Base-by-base conservation (phyloP, 345 rosid genomes). In the Anastatica hierochuntica region DNA sequence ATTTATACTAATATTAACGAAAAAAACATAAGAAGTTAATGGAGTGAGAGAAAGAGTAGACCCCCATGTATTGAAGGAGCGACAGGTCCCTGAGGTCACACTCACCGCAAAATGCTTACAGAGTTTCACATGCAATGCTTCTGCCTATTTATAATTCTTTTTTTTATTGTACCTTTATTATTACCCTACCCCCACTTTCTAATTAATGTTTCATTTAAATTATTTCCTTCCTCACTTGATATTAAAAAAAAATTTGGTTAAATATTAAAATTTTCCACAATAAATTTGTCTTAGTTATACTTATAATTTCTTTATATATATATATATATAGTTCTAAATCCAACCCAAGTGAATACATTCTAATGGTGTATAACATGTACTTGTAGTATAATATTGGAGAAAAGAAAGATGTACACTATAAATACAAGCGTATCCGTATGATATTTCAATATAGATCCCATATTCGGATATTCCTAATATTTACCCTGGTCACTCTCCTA, bases 81-180 rank as follows among this genome's bases (percentile, higher is more conserved):
- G 50, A 64, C 62, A 56, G 56, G 69, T 64, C 38, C 69, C n/a
- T 56, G 62, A 56, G 57, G 57, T 36, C 50, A 48, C 62, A 56
- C 42, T 48, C 69, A 56, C 69, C 69, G 57, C 57, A 64, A 39
- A 38, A 38, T 64, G 50, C 50, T 64, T 55, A 21, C 62, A 64
- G 62, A 40, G 56, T 55, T 42, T 64, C 68, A 64, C 68, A 64
- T 64, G 68, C 62, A 55, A 21, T 64, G 68, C 68, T 35, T 47
- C 68, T 64, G 24, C 49, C 54, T 43, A 46, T 63, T 63, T 63
- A 14, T 34, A 4, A 12, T 20, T 29, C 31, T 33, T 13, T 21
- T 43, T 4, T 53, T 43, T 24, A 51, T 52, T 52, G 19, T 43
- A n/a, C n/a, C n/a, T n/a, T 43, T 35, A 40, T 17, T 53, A 39